Base-by-base conservation (phyloP, 495 filamentous ascomycete species). In the Penicillium salamii region DNA sequence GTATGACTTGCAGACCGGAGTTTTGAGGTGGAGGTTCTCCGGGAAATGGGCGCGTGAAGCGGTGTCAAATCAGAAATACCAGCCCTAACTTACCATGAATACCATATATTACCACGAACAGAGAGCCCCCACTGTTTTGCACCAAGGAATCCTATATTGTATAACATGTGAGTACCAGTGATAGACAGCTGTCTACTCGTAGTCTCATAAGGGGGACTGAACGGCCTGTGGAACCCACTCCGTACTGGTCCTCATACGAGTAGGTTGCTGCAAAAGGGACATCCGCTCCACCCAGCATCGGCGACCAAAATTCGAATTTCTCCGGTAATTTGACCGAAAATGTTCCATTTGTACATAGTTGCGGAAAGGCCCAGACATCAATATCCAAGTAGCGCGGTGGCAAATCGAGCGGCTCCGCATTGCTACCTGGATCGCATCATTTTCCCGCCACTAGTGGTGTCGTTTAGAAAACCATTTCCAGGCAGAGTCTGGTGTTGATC, bases 21-120 rank as follows among this genome's bases (percentile, higher is more conserved):
- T 31, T 43, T 5, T 20, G 2, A 32, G 26, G 26, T 43, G 26
- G 41, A 43, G 11, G 42, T 45, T 35, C 42, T 35, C 42, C 42
- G 31, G 29, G 4, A 32, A 8, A 32, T 32, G 12, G 11, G 12
- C 29, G 24, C 28, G 39, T 32, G 4, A 5, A 12, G 7, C 12
- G 29, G 29, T 32, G 29, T 32, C 29, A 32, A 32, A 32, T 32
- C 12, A 8, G 23, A 32, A 7, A 5, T 32, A 5, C 7, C 12
- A 32, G 29, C 12, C 29, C 29, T 32, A 32, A 32, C 12, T 12
- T 32, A 12, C 29, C 29, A 32, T 7, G 29, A 32, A 12, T 5
- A 12, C 29, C 4, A 28, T 9, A 28, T 5, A 13, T 32, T 32
- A 32, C 29, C 7, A 32, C 29, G 29, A 32, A 32, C 12, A 32